A percentile compares a stretch with the other conserved stretches of the same genome.
Conservation (phyloP, 2,329 filamentous ascomycete species). For the Knufia petricola region DNA sequence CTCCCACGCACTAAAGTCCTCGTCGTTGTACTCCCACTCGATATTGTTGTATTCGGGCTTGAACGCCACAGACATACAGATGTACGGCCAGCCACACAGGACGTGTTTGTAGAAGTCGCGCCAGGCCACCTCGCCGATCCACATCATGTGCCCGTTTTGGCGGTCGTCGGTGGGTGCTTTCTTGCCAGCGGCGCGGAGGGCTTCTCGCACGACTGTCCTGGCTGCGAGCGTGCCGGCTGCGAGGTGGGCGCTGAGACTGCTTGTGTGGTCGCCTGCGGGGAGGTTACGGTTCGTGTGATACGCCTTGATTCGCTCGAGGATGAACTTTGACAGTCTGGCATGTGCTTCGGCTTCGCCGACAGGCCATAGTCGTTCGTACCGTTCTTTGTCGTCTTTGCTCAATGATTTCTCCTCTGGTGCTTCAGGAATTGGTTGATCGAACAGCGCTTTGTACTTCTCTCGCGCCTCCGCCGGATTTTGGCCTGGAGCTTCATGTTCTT, state of each 20-base stretch:
- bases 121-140: slow-evolving; percentile 81
- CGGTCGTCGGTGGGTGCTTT: slow-evolving; percentile 32
- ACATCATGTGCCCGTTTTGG: slow-evolving; percentile 46
- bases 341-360: slow-evolving; percentile 65
- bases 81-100: slow-evolving; percentile 71
- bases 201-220: slow-evolving; percentile 55
- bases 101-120: slow-evolving; percentile 84
- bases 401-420: slow-evolving; percentile 56
- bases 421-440: slow-evolving; percentile 50
- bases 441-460: slow-evolving; percentile 46
- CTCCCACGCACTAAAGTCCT: slow-evolving; percentile 64
- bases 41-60: slow-evolving; percentile 80
- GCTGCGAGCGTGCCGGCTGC: slow-evolving; percentile 59
- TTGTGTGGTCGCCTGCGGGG: slow-evolving; percentile 54
- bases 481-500: slow-evolving; percentile 48
- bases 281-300: slow-evolving; percentile 61
- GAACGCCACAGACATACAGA: slow-evolving; percentile 62
- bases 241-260: slow-evolving; percentile 62
- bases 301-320: slow-evolving; percentile 50
- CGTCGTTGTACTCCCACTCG: slow-evolving; percentile 65
- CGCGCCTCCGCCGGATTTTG: slow-evolving; percentile 45
- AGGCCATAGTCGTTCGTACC: slow-evolving; percentile 56
- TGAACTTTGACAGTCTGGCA: slow-evolving; percentile 55
- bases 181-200: slow-evolving; percentile 53
- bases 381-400: slow-evolving; percentile 47